phyloP scores from a whole-genome alignment of 2,329 filamentous ascomycete genomes.

The Cladosporium sp. region DNA sequence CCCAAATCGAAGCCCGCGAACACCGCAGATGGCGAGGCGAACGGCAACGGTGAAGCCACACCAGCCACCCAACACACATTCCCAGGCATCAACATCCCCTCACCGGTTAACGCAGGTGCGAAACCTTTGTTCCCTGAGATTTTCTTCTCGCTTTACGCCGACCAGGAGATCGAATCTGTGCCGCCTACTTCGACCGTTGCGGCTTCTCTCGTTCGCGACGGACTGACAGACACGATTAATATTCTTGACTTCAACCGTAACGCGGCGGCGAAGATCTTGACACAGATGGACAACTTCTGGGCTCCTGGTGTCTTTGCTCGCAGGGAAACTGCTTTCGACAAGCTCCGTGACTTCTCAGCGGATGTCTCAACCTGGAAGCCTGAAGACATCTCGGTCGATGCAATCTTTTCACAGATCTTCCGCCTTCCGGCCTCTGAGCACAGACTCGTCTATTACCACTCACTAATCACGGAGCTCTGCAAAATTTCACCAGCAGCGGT shows the following conservation, averaged over 20 bases:
- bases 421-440: conserved; percentile 84
- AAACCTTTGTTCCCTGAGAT: conserved; percentile 86
- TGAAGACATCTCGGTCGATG: conserved; percentile 95
- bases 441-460: conserved; percentile 95
- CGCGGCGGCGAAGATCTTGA: conserved; percentile 81
- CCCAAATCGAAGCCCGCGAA: conserved; percentile 26
- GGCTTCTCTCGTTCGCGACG: conserved; percentile 80
- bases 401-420: conserved; percentile 93
- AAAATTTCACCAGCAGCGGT: conserved; percentile 96
- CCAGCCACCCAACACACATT: conserved; percentile 67
- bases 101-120: conserved; percentile 71
- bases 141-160: conserved; percentile 87
- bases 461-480: conserved; percentile 90
- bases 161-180: conserved; percentile 83
- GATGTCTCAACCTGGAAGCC: conserved; percentile 89
- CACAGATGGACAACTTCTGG: conserved; percentile 95
- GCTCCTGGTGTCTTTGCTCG: conserved; percentile 87
- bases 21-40: conserved; percentile 57
- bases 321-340: conserved; percentile 88
- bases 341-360: conserved; percentile 68
- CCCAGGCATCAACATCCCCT: conserved; percentile 74
- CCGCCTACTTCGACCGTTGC: conserved; percentile 75
- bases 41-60: conserved; percentile 60
- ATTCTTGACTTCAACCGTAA: conserved; percentile 91
- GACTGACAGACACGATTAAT: conserved; percentile 89